Base-by-base conservation (phyloP, 2,329 filamentous ascomycete genomes). In the Microsporum ferrugineum region DNA sequence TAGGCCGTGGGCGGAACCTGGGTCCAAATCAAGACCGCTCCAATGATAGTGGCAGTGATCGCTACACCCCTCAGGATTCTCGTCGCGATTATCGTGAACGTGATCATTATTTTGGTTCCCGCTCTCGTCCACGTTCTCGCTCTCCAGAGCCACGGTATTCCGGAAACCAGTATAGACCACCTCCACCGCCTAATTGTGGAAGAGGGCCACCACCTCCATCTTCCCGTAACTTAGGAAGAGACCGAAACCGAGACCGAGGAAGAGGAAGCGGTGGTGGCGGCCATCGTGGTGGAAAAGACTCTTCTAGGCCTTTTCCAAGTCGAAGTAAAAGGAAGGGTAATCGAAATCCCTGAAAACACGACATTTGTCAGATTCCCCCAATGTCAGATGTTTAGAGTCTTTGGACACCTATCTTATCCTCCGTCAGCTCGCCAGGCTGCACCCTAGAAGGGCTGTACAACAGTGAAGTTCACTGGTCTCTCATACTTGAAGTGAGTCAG, bases 91-190 rank as follows among this genome's bases (percentile, higher is more conserved):
- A 57, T 39, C 66, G 71, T 23, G 70, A 72, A 49, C 67, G 71
- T n/a, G 65, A 70, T 33, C 67, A 70, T 33, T 68, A 62, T 47
- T 59, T 62, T 56, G 64, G 61, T 6, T 62, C 66, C 55, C 66
- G 36, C 17, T 62, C 63, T 5, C 68, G 71, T 5, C 67, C 68
- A 38, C 71, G 72, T 23, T 74, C 72, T 3, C 60, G 70, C 53
- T 73, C 72, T 8, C 71, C 73, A 43, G 66, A 66, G 6, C 63
- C 64, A 14, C 64, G 33, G 62, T 65, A 43, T 3, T 62, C 65
- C 41, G 65, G 62, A 39, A 66, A 66, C 60, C 66, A 63, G 51
- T 65, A 64, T 61, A 66, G 68, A 27, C 63, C 62, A 14, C 62
- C 66, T 17, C 65, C 65, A 29, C 68, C 68, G 23, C 68, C 69